Evolutionary conservation across 352 stramenopile species (phyloP).

Genomic region (Phytophthora colocasiae): DNA sequence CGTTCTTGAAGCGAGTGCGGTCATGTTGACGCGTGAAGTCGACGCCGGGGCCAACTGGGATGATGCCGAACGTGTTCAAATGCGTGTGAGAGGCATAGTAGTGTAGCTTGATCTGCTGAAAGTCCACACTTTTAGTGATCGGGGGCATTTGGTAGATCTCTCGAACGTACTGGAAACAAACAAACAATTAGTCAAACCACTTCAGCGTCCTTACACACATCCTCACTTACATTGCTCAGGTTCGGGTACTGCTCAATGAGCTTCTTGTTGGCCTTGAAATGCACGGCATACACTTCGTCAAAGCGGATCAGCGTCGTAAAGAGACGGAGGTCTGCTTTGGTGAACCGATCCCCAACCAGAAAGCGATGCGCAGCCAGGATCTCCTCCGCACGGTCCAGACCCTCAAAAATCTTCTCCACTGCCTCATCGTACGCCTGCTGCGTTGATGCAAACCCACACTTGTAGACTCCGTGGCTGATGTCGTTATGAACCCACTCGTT

Average conservation of each 20-base stretch:
- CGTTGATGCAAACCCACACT: constrained; percentile 58
- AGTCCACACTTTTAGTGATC: constrained; percentile 48
- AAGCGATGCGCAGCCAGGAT: constrained; percentile 79
- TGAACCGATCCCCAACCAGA: constrained; percentile 75
- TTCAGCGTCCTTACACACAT: neutral
- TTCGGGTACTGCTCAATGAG: constrained; percentile 84
- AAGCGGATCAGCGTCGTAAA: constrained; percentile 95
- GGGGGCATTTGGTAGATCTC: constrained; percentile 57
- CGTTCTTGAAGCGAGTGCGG: constrained; percentile 42
- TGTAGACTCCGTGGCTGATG: constrained; percentile 94
- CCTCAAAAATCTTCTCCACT: constrained; percentile 81
- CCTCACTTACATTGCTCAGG: constrained; percentile 62
- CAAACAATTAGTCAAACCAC: constrained; percentile 1
- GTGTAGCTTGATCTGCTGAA: constrained; percentile 56
- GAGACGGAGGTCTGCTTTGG: constrained; percentile 89
- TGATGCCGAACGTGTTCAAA: constrained; percentile 58
- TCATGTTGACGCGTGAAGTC: constrained; percentile 44
- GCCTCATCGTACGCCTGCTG: constrained; percentile 91
- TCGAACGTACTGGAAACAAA: constrained; percentile 45
- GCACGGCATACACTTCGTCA: constrained; percentile 92
- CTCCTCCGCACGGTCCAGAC: constrained; percentile 86
- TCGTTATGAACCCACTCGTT: constrained; percentile 93
- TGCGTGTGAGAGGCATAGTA: constrained; percentile 65
- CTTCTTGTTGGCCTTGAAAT: constrained; percentile 88
- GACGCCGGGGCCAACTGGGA: constrained; percentile 36